A percentile compares a stretch with the other conserved stretches of the same genome.
phyloP scores from a whole-genome alignment of 495 filamentous ascomycete genomes.

The Penicillium antarcticum region DNA sequence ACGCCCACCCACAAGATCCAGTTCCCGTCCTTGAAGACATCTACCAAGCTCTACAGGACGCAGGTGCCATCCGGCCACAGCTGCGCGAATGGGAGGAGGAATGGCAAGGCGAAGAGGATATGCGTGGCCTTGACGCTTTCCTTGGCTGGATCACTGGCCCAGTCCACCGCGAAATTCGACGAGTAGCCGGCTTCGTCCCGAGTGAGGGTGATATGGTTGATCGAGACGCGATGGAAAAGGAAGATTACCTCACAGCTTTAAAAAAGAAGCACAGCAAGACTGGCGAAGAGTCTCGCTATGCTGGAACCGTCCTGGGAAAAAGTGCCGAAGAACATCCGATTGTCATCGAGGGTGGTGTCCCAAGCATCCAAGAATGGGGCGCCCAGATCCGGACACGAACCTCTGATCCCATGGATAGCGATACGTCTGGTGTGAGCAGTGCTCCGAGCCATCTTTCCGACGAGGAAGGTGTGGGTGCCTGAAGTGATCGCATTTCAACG shows the following conservation, averaged over 20 bases:
- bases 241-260: conserved; percentile 73
- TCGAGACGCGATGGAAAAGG: conserved; percentile 49
- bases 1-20: conserved; percentile 48
- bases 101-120: conserved; percentile 64
- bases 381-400: conserved; percentile 34
- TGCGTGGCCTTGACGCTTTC: conserved; percentile 68
- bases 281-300: conserved; percentile 75
- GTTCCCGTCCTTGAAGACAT: conserved; percentile 67
- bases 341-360: conserved; percentile 68
- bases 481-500: conserved; percentile 10
- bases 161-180: conserved; percentile 66
- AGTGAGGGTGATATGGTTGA: conserved; percentile 45
- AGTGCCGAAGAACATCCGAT: conserved; percentile 62
- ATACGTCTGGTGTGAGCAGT: conserved; percentile 43
- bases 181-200: conserved; percentile 56
- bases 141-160: conserved; percentile 69
- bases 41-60: conserved; percentile 75
- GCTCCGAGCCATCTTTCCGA: conserved; percentile 43
- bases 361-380: conserved; percentile 66
- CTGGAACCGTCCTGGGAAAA: conserved; percentile 74
- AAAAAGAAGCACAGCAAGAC: conserved; percentile 85
- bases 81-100: conserved; percentile 55
- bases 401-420: conserved; percentile 26
- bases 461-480: conserved; percentile 37
- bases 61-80: conserved; percentile 64